Percentiles rank a stretch among this genome's conserved stretches.
Conservation (phyloP, 805 yeast genomes). For the Myxozyma nipponensis region DNA sequence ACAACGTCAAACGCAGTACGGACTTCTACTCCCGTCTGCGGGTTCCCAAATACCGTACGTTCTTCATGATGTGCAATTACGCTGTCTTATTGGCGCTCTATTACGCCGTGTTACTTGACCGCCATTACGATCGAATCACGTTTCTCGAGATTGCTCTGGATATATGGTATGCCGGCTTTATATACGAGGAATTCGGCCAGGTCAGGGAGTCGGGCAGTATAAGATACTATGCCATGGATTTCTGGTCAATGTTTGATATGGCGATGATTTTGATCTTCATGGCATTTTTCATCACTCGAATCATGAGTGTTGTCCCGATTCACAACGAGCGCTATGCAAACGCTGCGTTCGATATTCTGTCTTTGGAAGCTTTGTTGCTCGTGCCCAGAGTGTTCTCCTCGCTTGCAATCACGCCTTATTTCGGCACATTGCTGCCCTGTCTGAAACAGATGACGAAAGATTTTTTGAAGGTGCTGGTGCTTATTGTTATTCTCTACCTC, state of each 20-base stretch:
- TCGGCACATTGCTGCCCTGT: conserved; percentile 37
- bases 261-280: conserved; percentile 31
- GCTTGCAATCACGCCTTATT: conserved; percentile 35
- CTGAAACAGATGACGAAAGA: conserved; percentile 34
- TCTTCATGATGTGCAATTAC: conserved; percentile 34
- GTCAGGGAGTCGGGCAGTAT: conserved; percentile 34
- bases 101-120: conserved; percentile 30
- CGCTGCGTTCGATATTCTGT: conserved; percentile 34
- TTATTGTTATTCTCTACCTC: conserved; percentile 32
- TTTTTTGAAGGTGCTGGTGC: conserved; percentile 34
- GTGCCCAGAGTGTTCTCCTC: conserved; percentile 36
- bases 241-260: conserved; percentile 35
- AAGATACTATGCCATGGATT: conserved; percentile 32
- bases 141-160: conserved; percentile 48
- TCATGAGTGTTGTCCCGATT: conserved; percentile 13
- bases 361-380: conserved; percentile 34
- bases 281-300: conserved; percentile 26
- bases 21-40: conserved; percentile 35
- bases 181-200: conserved; percentile 79
- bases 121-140: conserved; percentile 17
- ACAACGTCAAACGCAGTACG: conserved; percentile 16
- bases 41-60: conserved; percentile 35
- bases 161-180: conserved; percentile 86
- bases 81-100: conserved; percentile 32
- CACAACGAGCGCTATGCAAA: conserved; percentile 15